A percentile compares a stretch with the other conserved stretches of the same genome.
Evolutionary conservation across 2,329 filamentous ascomycete genomes (phyloP).

Genomic region (Alternaria solani): DNA sequence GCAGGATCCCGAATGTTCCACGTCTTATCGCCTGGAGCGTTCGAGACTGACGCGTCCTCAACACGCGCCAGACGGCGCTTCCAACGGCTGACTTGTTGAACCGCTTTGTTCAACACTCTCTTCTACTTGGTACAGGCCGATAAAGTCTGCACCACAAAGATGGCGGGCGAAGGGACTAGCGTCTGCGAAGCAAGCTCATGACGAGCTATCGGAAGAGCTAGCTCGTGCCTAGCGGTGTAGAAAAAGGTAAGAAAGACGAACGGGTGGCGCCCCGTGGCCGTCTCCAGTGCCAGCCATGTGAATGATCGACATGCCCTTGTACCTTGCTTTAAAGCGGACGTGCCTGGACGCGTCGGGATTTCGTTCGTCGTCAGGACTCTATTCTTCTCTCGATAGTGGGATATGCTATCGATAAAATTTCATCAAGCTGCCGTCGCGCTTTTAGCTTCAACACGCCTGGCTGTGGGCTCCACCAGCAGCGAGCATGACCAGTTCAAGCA

Average conservation of each 20-base stretch:
- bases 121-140: neutral
- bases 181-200: slow-evolving; percentile 8
- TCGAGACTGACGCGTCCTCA: slow-evolving; percentile 1
- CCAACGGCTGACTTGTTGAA: neutral
- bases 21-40: slow-evolving; percentile 1
- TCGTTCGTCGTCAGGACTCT: neutral
- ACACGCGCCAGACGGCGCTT: neutral
- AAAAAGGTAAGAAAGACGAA: slow-evolving; percentile 14
- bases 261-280: slow-evolving; percentile 5
- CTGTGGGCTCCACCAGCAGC: slow-evolving; percentile 23
- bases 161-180: neutral
- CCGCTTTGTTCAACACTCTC: neutral
- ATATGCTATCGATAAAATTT: slow-evolving; percentile 11
- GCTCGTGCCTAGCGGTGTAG: slow-evolving; percentile 16
- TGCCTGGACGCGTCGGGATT: slow-evolving; percentile 1
- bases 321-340: slow-evolving; percentile 15
- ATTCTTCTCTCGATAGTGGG: slow-evolving; percentile 5
- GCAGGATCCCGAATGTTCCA: slow-evolving; percentile 4
- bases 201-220: slow-evolving; percentile 7
- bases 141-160: neutral
- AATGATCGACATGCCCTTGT: slow-evolving; percentile 17
- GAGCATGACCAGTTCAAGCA: slow-evolving; percentile 43
- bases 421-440: slow-evolving; percentile 17
- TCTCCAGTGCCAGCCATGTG: slow-evolving; percentile 4
- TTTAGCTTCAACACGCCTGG: slow-evolving; percentile 18